Conservation (phyloP, 2,329 filamentous ascomycete genomes). For the Alternaria hordeiaustralica region DNA sequence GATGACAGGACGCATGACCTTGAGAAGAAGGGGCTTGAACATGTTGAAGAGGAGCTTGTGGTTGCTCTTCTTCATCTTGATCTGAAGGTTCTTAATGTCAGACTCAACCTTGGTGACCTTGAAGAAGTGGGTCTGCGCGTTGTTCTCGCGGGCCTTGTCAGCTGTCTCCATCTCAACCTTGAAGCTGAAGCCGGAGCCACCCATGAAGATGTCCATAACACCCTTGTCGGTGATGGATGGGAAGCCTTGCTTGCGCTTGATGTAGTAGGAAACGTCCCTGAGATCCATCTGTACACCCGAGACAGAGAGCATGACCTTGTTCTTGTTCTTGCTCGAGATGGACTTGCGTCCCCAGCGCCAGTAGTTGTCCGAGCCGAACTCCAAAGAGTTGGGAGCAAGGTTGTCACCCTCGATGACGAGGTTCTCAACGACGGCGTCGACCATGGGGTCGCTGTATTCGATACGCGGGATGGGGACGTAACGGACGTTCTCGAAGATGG, state of each 20-base stretch:
- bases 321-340: conserved; percentile 78
- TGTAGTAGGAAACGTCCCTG: conserved; percentile 79
- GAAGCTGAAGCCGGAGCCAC: conserved; percentile 88
- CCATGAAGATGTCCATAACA: conserved; percentile 85
- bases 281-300: conserved; percentile 93
- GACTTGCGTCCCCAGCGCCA: conserved; percentile 94
- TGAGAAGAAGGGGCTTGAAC: conserved; percentile 86
- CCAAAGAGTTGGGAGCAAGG: conserved; percentile 89
- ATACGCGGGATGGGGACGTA: conserved; percentile 95
- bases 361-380: conserved; percentile 91
- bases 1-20: conserved; percentile 80
- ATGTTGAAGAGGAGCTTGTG: conserved; percentile 89
- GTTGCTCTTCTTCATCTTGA: conserved; percentile 93
- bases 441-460: conserved; percentile 82
- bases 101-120: conserved; percentile 91
- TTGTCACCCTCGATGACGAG: conserved; percentile 96
- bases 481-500: conserved; percentile 79
- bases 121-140: conserved; percentile 83
- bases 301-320: conserved; percentile 84
- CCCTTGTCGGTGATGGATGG: conserved; percentile 86
- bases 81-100: conserved; percentile 78
- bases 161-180: conserved; percentile 87
- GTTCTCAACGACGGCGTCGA: conserved; percentile 93
- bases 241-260: conserved; percentile 95
- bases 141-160: conserved; percentile 58